Percentiles rank a stretch among this genome's conserved stretches.
phyloP scores from a whole-genome alignment of 768 basidiomycete genomes.

The Cystoderma amianthinum region DNA sequence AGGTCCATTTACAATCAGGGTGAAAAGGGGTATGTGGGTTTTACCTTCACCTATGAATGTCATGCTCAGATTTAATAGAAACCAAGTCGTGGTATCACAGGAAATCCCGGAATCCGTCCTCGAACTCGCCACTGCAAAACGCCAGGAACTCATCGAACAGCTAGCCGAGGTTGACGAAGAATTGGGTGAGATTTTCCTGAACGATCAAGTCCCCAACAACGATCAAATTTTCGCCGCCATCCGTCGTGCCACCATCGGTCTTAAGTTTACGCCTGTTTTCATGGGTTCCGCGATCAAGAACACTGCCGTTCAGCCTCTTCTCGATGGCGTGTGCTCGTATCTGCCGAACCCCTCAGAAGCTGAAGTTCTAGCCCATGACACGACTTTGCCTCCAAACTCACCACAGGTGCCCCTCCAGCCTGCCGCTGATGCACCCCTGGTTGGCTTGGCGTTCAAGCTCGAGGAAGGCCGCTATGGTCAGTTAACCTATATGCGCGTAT shows the following conservation, averaged over 20 bases:
- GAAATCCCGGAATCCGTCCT: conserved; percentile 79
- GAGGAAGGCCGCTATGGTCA: conserved; percentile 98
- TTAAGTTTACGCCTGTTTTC: conserved; percentile 96
- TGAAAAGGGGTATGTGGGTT: conserved; percentile 73
- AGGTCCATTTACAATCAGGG: conserved; percentile 94
- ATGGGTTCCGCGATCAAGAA: conserved; percentile 97
- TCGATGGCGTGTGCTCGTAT: conserved; percentile 95
- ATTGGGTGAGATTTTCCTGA: conserved; percentile 87
- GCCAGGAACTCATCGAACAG: conserved; percentile 87
- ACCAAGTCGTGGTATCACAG: conserved; percentile 71
- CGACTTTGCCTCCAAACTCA: conserved; percentile 52
- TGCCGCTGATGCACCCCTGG: conserved; percentile 79
- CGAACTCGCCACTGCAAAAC: conserved; percentile 76
- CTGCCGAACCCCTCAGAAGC: conserved; percentile 84
- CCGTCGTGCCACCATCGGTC: conserved; percentile 78
- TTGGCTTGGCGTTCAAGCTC: conserved; percentile 95
- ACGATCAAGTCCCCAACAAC: conserved; percentile 71
- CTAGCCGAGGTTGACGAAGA: conserved; percentile 95
- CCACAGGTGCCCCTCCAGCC: conserved; percentile 74
- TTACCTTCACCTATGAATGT: not conserved
- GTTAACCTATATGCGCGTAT: conserved; percentile 96
- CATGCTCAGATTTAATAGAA: conserved; percentile 31
- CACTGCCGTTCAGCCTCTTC: conserved; percentile 86
- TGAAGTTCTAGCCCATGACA: conserved; percentile 77
- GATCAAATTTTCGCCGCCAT: conserved; percentile 78